These are phyloP conservation scores for Eucalyptus erythrocorys DNA, from an alignment of 345 rosid genomes.

Conservation along the genomic window DNA sequence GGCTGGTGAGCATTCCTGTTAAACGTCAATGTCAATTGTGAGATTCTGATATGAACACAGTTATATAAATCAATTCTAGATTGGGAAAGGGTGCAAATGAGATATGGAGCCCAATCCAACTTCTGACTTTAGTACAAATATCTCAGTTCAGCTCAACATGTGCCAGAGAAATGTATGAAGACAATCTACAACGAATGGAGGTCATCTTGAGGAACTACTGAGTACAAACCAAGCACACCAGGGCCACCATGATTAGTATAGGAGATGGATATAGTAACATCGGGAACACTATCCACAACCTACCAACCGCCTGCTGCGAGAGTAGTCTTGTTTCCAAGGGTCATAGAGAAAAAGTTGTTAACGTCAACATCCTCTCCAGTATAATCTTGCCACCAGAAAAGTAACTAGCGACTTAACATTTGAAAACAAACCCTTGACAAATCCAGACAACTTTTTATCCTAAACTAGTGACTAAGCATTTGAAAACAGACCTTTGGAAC, in stretches of 20 bases:
- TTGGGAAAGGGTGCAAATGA: background rate
- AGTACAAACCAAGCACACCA: slow-evolving; percentile 75
- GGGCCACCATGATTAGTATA: slow-evolving; percentile 91
- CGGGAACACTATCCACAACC: slow-evolving; percentile 80
- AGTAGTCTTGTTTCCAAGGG: slow-evolving; percentile 69
- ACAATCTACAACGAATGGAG: background rate
- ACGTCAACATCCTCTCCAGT: too few relatives aligned
- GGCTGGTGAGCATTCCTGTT: slow-evolving; percentile 82
- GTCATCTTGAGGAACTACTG: background rate
- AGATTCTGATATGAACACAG: too few relatives aligned
- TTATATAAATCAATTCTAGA: background rate
- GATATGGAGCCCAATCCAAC: background rate
- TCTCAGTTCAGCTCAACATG: background rate
- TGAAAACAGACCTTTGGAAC: slow-evolving; percentile 60
- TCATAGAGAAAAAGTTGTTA: too few relatives aligned
- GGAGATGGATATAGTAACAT: slow-evolving; percentile 82
- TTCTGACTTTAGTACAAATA: background rate
- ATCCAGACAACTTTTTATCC: background rate
- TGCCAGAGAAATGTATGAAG: background rate
- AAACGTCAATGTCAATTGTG: background rate
- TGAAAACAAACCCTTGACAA: background rate
- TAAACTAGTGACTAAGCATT: background rate
- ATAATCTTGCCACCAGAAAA: too few relatives aligned
- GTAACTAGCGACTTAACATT: background rate
- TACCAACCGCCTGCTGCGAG: slow-evolving; percentile 75